Evolutionary conservation across 192 early-diverging fungal genomes (phyloP).

Genomic region (Backusella sp.): DNA sequence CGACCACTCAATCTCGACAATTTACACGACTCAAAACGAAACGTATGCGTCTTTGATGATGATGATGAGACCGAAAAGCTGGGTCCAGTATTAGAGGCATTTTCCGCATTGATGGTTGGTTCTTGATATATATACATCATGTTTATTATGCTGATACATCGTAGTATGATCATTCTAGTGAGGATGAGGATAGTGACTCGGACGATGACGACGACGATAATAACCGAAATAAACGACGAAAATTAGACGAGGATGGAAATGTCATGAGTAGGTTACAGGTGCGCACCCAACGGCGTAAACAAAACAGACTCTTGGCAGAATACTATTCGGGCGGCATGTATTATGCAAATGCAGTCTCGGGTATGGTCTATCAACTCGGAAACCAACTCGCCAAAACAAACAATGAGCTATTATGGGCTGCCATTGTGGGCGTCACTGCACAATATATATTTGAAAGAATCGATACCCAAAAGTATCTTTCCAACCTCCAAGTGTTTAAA

Average conservation of each 20-base stretch:
- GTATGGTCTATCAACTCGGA: conserved; percentile 71
- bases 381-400: conserved; percentile 70
- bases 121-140: background rate
- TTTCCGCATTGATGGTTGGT: conserved; percentile 61
- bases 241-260: conserved; percentile 38
- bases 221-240: conserved; percentile 29
- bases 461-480: conserved; percentile 62
- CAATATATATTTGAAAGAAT: conserved; percentile 78
- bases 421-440: conserved; percentile 79
- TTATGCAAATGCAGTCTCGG: conserved; percentile 72
- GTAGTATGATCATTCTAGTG: conserved; percentile 3
- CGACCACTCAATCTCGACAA: conserved; percentile 86
- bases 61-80: conserved; percentile 75
- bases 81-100: conserved; percentile 63
- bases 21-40: conserved; percentile 64
- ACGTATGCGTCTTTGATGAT: conserved; percentile 85
- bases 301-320: conserved; percentile 49
- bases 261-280: background rate
- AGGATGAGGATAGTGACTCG: conserved; percentile 29
- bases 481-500: conserved; percentile 58
- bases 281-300: background rate
- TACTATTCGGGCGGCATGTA: conserved; percentile 84
- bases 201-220: conserved; percentile 36
- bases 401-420: conserved; percentile 78
- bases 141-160: background rate